These are phyloP conservation scores for Bretschneidera sinensis DNA, from an alignment of 345 rosid species.

Conservation along the genomic window DNA sequence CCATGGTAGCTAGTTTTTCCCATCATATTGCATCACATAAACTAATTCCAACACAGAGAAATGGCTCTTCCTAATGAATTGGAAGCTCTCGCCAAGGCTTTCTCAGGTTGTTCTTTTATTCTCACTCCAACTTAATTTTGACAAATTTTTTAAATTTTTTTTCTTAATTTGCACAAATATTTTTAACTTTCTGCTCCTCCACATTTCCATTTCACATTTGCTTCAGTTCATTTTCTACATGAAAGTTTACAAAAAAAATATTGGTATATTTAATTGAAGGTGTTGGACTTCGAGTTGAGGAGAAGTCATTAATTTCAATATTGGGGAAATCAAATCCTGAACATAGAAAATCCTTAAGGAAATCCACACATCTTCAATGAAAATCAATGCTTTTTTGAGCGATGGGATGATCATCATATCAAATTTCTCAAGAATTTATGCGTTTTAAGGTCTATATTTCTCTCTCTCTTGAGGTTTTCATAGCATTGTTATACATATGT, in stretches of 20 bases:
- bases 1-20: no score
- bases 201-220: no score
- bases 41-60: neutral
- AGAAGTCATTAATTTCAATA: constrained; percentile 47
- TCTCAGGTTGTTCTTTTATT: constrained; percentile 48
- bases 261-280: neutral
- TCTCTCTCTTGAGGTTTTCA: neutral
- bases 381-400: constrained; percentile 72
- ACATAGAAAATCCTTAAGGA: constrained; percentile 48
- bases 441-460: constrained; percentile 59
- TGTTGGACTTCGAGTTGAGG: constrained; percentile 81
- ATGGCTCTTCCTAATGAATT: constrained; percentile 54
- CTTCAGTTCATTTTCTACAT: no score
- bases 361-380: constrained; percentile 50
- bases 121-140: neutral
- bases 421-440: constrained; percentile 65
- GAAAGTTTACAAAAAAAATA: neutral
- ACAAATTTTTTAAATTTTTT: neutral
- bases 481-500: no score
- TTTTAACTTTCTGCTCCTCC: no score
- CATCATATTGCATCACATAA: no score
- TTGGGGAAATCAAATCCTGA: constrained; percentile 63
- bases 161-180: neutral
- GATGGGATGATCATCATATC: constrained; percentile 52
- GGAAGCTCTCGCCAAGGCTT: constrained; percentile 51